phyloP scores from a whole-genome alignment of 805 yeast species.

The Candida chilensis region DNA sequence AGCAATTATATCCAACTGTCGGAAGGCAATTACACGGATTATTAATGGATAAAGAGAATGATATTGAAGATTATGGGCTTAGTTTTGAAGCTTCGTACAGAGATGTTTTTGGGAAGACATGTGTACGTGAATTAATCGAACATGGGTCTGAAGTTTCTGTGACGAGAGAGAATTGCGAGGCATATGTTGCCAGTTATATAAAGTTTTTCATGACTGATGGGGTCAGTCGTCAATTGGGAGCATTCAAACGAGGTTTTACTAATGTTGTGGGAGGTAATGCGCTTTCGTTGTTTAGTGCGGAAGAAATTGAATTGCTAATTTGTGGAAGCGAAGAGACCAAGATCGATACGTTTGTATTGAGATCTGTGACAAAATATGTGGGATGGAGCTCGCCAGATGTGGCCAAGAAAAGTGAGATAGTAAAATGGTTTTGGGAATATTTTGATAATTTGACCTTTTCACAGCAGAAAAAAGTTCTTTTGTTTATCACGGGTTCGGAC shows the following conservation, averaged over 20 bases:
- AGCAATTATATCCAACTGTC: slow-evolving; percentile 60
- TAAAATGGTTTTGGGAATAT: slow-evolving; percentile 86
- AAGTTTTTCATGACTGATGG: slow-evolving; percentile 51
- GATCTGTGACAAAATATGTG: slow-evolving; percentile 63
- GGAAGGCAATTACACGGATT: slow-evolving; percentile 41
- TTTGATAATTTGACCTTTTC: slow-evolving; percentile 32
- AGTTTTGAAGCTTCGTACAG: slow-evolving; percentile 58
- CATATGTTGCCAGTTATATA: slow-evolving; percentile 56
- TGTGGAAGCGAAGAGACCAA: slow-evolving; percentile 67
- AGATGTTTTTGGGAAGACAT: slow-evolving; percentile 33
- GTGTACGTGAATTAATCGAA: slow-evolving; percentile 41
- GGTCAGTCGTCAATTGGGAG: slow-evolving; percentile 39
- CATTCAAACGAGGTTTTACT: slow-evolving; percentile 65
- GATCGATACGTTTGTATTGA: slow-evolving; percentile 57
- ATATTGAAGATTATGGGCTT: slow-evolving; percentile 36
- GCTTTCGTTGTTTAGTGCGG: slow-evolving; percentile 67
- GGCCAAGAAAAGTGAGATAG: slow-evolving; percentile 27
- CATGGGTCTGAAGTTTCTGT: slow-evolving; percentile 53
- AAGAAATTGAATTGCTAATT: slow-evolving; percentile 69
- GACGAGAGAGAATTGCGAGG: slow-evolving; percentile 43
- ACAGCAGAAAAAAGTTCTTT: slow-evolving; percentile 54
- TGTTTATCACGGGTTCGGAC: slow-evolving; percentile 86
- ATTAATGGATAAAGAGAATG: slow-evolving; percentile 26
- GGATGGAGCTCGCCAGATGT: slow-evolving; percentile 45
- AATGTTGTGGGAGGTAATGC: slow-evolving; percentile 77